Conservation (phyloP, 1,284 basidiomycete species). For the Ustilago tritici region DNA sequence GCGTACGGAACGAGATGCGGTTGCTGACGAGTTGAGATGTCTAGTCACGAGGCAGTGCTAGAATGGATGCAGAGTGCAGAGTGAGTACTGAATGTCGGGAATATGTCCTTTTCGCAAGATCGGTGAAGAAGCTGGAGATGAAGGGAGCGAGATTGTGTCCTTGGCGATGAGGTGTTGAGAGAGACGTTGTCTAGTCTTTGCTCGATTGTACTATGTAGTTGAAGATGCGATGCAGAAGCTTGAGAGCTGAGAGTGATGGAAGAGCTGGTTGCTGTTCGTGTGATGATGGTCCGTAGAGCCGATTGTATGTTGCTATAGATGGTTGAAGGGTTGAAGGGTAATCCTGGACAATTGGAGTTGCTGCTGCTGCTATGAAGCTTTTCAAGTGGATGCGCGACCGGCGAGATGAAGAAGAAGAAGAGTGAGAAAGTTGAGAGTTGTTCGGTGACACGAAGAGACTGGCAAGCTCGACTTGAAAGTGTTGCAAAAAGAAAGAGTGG, state of each 20-base stretch:
- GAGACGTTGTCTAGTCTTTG: neutral
- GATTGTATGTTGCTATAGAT: neutral
- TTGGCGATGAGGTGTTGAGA: neutral
- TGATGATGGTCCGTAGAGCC: constrained; percentile 4
- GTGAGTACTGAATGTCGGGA: neutral
- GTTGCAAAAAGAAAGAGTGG: constrained; percentile 18
- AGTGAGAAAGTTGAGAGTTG: neutral
- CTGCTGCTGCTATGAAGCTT: constrained; percentile 3
- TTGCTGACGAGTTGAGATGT: neutral
- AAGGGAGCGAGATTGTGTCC: neutral
- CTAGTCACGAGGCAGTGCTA: constrained; percentile 13
- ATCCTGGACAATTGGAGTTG: neutral
- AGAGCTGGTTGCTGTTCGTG: neutral
- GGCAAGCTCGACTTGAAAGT: neutral
- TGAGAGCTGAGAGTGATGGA: constrained; percentile 1
- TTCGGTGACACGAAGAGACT: constrained; percentile 7
- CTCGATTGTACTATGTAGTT: neutral
- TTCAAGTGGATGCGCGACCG: constrained; percentile 10
- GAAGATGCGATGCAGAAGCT: constrained; percentile 4
- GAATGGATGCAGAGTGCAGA: constrained; percentile 18
- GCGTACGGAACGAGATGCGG: neutral
- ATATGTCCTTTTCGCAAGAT: neutral
- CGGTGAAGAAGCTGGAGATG: neutral
- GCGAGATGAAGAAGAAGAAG: constrained; percentile 3
- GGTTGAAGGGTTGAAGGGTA: constrained; percentile 1